Evolutionary conservation across 768 basidiomycete genomes (phyloP).

Genomic region (Naganishia friedmannii): DNA sequence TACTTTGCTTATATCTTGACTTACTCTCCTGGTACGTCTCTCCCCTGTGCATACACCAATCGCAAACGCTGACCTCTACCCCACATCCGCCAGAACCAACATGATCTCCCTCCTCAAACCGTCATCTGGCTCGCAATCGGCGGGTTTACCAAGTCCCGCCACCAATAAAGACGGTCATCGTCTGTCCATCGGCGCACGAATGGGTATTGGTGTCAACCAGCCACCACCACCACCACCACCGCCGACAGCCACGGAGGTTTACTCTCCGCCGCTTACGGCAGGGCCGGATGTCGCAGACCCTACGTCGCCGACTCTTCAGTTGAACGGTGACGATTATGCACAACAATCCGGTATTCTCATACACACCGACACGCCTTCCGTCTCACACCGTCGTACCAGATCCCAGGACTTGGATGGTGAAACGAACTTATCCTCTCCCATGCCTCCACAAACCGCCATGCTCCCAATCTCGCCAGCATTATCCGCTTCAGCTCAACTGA

Average conservation of each 20-base stretch:
- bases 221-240: too few species aligned
- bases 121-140: slow-evolving; percentile 6
- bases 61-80: background rate
- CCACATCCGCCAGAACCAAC: background rate
- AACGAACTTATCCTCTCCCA: background rate
- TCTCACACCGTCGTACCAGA: background rate
- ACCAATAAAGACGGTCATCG: background rate
- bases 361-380: background rate
- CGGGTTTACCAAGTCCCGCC: background rate
- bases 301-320: background rate
- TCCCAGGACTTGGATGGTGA: background rate
- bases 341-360: background rate
- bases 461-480: slow-evolving; percentile 11
- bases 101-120: slow-evolving; percentile 23
- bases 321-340: background rate
- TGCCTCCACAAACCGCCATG: background rate
- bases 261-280: background rate
- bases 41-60: background rate
- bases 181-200: background rate
- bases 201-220: slow-evolving; percentile 14
- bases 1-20: background rate
- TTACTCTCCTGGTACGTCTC: background rate
- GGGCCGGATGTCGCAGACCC: background rate
- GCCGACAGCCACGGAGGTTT: background rate
- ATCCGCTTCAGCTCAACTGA: background rate